A percentile compares a stretch with the other conserved stretches of the same genome.
These are phyloP conservation scores for Stenogyne calaminthoides DNA, from an alignment of 305 asterid species.

Conservation along the genomic window DNA sequence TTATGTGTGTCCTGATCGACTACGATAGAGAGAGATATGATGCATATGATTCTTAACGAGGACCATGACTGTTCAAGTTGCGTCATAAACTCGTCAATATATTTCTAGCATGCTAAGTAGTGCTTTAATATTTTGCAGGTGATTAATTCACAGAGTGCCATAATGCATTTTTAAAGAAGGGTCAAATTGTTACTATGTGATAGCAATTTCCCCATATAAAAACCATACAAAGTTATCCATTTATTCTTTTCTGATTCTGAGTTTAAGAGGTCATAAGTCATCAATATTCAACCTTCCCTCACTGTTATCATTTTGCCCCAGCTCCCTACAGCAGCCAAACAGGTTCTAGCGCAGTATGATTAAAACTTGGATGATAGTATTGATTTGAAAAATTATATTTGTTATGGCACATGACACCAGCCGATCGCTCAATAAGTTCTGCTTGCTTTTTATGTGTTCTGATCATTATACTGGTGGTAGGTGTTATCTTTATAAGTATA, in stretches of 20 bases:
- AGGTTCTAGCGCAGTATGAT: constrained; percentile 10
- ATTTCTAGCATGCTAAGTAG: too few relatives aligned
- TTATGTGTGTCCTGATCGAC: too few relatives aligned
- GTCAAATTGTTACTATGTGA: too few relatives aligned
- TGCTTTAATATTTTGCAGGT: too few relatives aligned
- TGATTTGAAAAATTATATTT: neutral
- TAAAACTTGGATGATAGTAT: neutral
- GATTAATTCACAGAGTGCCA: too few relatives aligned
- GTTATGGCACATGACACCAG: neutral
- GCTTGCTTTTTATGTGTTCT: constrained; percentile 1
- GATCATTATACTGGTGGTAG: constrained; percentile 2
- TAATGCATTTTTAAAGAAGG: too few relatives aligned
- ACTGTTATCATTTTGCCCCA: neutral
- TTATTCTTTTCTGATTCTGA: neutral
- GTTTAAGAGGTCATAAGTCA: neutral
- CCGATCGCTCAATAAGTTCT: neutral
- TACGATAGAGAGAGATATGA: too few relatives aligned
- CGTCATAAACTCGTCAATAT: too few relatives aligned
- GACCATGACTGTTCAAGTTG: too few relatives aligned
- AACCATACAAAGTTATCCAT: neutral
- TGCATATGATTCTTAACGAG: too few relatives aligned
- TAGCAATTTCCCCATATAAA: neutral
- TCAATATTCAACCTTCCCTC: neutral
- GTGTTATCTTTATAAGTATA: neutral
- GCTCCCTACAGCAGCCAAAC: neutral